A percentile compares a stretch with the other conserved stretches of the same genome.
Evolutionary conservation across 345 rosid species (phyloP).

Genomic region (Mercurialis annua): DNA sequence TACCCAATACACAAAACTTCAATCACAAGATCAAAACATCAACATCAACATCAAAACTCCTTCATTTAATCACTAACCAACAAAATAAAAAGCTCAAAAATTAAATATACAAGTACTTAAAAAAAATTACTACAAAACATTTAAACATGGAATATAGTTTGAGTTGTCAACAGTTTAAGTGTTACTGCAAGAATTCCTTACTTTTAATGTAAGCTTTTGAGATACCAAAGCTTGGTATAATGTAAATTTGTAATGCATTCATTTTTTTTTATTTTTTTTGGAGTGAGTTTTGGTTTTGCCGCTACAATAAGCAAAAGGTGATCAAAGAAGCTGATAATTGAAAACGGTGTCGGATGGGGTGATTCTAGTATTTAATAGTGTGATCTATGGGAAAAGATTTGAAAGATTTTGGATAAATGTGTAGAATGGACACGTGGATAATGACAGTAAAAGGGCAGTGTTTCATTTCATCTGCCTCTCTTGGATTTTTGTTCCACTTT

Average conservation of each 20-base stretch:
- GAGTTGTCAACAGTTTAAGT: neutral
- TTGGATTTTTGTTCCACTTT: too few relatives aligned
- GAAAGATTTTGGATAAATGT: too few relatives aligned
- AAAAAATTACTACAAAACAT: neutral
- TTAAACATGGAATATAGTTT: constrained; percentile 5
- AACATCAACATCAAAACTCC: constrained; percentile 6
- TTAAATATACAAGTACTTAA: neutral
- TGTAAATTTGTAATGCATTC: neutral
- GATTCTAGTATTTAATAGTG: too few relatives aligned
- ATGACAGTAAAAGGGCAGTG: neutral
- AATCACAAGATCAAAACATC: neutral
- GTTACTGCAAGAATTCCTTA: constrained; percentile 38
- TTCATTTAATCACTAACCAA: neutral
- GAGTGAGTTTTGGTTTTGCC: constrained; percentile 42
- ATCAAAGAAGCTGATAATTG: too few relatives aligned
- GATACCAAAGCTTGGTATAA: constrained; percentile 35
- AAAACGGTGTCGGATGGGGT: constrained; percentile 12
- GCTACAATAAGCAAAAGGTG: constrained; percentile 37
- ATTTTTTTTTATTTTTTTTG: too few relatives aligned
- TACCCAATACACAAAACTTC: constrained; percentile 8
- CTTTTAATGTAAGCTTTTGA: constrained; percentile 37
- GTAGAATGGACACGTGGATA: constrained; percentile 11
- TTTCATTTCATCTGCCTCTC: too few relatives aligned
- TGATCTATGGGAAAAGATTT: neutral
- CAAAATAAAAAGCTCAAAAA: neutral